A percentile compares a stretch with the other conserved stretches of the same genome.
phyloP scores from a whole-genome alignment of 805 yeast genomes.

The Torulaspora indica region DNA sequence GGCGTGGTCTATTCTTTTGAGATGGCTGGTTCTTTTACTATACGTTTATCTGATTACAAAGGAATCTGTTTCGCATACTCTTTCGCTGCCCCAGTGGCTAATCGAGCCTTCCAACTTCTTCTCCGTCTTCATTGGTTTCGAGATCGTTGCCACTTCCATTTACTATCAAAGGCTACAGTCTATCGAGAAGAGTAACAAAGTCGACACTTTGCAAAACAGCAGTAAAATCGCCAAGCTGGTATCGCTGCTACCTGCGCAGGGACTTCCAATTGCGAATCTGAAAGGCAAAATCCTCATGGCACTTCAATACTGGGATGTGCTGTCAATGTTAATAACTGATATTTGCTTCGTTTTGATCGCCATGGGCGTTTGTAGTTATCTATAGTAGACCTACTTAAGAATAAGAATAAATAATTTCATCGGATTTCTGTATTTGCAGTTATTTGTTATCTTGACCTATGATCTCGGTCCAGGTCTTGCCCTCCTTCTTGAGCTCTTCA shows the following conservation, averaged over 20 bases:
- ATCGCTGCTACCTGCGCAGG: constrained; percentile 35
- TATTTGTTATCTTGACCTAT: constrained; percentile 55
- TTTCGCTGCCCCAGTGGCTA: constrained; percentile 9
- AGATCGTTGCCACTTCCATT: constrained; percentile 33
- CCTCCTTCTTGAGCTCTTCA: constrained; percentile 59
- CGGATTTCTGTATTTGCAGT: constrained; percentile 1
- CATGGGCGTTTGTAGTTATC: constrained; percentile 29
- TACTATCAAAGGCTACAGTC: constrained; percentile 30
- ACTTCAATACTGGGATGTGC: constrained; percentile 34
- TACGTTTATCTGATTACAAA: constrained; percentile 29
- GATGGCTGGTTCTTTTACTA: constrained; percentile 34
- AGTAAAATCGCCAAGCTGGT: constrained; percentile 31
- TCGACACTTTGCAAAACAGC: constrained; percentile 27
- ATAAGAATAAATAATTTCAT: constrained; percentile 3
- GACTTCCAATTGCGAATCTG: constrained; percentile 30
- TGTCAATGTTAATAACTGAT: constrained; percentile 34
- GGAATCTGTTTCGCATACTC: not conserved
- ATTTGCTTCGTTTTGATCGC: constrained; percentile 32
- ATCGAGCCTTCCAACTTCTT: constrained; percentile 32
- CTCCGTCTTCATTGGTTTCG: constrained; percentile 34
- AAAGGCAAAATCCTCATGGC: constrained; percentile 26
- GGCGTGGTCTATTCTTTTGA: constrained; percentile 29
- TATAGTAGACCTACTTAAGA: constrained; percentile 9
- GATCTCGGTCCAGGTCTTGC: constrained; percentile 79
- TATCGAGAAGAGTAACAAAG: constrained; percentile 26